Percentiles rank a stretch among this genome's conserved stretches.
These are phyloP conservation scores for Dacryopinax primogenitus DNA, from an alignment of 768 basidiomycete genomes.

Conservation along the genomic window DNA sequence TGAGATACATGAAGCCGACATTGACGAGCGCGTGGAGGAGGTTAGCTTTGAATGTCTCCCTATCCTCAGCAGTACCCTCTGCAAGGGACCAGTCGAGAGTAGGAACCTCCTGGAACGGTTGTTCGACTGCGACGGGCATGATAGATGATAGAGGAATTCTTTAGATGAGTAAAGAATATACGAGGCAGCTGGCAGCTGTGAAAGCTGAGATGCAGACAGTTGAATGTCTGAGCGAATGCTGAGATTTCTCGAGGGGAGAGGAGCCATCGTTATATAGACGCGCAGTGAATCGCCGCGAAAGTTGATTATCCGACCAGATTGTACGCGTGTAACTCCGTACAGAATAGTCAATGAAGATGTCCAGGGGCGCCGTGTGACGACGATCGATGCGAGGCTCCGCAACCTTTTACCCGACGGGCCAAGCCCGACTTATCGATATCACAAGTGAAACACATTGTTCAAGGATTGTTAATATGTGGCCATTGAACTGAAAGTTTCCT, in stretches of 20 bases:
- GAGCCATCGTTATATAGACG: background rate
- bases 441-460: background rate
- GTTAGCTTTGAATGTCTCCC: conserved; percentile 45
- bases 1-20: conserved; percentile 66
- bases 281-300: background rate
- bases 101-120: conserved; percentile 32
- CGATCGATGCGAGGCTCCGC: background rate
- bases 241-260: background rate
- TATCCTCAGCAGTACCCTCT: conserved; percentile 27
- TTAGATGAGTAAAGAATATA: conserved; percentile 9
- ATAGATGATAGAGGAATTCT: background rate
- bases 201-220: background rate
- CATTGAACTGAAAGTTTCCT: no score
- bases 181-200: background rate
- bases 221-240: conserved; percentile 6
- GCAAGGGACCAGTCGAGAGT: conserved; percentile 53
- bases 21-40: conserved; percentile 62
- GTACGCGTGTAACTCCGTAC: background rate
- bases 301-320: background rate
- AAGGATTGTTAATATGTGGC: background rate
- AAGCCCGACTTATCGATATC: background rate
- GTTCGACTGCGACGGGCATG: conserved; percentile 7
- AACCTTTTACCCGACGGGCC: background rate
- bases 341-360: background rate
- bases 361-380: background rate